Conservation (phyloP, 2,329 filamentous ascomycete species). For the Clarireedia sp. region DNA sequence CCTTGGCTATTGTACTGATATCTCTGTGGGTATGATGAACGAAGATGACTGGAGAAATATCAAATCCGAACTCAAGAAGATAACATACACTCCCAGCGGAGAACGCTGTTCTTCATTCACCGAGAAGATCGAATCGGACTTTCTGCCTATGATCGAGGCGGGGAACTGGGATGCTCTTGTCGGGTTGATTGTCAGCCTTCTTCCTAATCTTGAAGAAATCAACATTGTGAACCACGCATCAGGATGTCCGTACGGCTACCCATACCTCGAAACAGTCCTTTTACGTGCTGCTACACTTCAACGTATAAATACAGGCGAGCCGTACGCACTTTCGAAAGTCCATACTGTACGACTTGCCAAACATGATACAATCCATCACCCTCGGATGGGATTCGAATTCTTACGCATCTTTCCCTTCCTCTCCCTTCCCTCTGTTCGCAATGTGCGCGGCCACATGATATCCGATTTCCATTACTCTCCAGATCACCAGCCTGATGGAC, state of each 20-base stretch:
- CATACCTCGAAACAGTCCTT: slow-evolving; percentile 8
- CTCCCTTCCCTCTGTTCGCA: background rate
- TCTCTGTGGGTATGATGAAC: background rate
- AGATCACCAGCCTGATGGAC: background rate
- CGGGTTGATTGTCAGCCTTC: slow-evolving; percentile 4
- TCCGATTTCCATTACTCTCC: background rate
- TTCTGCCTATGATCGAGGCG: background rate
- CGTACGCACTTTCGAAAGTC: background rate
- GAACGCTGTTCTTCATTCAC: background rate
- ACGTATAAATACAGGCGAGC: background rate
- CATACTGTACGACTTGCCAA: background rate
- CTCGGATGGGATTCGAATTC: slow-evolving; percentile 5
- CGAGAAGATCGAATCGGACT: background rate
- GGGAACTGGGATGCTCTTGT: slow-evolving; percentile 9
- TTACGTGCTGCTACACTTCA: background rate
- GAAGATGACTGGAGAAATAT: background rate
- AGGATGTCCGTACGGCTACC: slow-evolving; percentile 6
- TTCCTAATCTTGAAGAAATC: slow-evolving; percentile 4
- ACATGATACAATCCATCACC: background rate
- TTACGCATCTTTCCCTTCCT: slow-evolving; percentile 1
- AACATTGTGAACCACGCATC: slow-evolving; percentile 8
- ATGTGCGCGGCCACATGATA: slow-evolving; percentile 2
- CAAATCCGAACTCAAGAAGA: background rate
- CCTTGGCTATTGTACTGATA: slow-evolving; percentile 2
- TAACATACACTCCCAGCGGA: background rate